Evolutionary conservation across 805 yeast genomes (phyloP).

Genomic region (Starmera quercuum): DNA sequence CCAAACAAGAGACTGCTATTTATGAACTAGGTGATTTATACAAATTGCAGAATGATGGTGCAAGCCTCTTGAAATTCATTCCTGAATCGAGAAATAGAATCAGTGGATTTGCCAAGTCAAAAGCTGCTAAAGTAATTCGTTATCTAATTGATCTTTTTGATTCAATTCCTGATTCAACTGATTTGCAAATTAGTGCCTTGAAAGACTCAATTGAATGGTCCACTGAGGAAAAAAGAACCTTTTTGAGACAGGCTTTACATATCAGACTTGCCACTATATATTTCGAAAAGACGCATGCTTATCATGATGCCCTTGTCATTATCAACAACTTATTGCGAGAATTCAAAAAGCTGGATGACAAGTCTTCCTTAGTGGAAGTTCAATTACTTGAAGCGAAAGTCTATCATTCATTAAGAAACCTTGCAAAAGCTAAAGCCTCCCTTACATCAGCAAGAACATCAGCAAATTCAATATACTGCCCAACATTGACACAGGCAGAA

Average conservation of each 20-base stretch:
- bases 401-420: slow-evolving; percentile 84
- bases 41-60: slow-evolving; percentile 37
- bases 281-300: slow-evolving; percentile 52
- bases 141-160: slow-evolving; percentile 75
- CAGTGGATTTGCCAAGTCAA: slow-evolving; percentile 82
- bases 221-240: slow-evolving; percentile 69
- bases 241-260: slow-evolving; percentile 82
- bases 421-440: slow-evolving; percentile 87
- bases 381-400: slow-evolving; percentile 87
- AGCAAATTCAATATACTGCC: slow-evolving; percentile 95
- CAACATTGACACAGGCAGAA: slow-evolving; percentile 90
- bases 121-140: slow-evolving; percentile 86
- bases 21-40: slow-evolving; percentile 71
- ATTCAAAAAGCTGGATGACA: slow-evolving; percentile 91
- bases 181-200: slow-evolving; percentile 65
- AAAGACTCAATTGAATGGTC: slow-evolving; percentile 87
- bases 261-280: slow-evolving; percentile 74
- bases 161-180: slow-evolving; percentile 49
- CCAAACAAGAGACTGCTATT: slow-evolving; percentile 30
- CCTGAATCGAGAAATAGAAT: slow-evolving; percentile 63
- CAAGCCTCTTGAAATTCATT: slow-evolving; percentile 53
- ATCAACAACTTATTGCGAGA: slow-evolving; percentile 70
- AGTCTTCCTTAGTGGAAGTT: slow-evolving; percentile 90
- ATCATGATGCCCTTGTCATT: slow-evolving; percentile 63
- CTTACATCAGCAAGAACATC: slow-evolving; percentile 93